Base-by-base conservation (phyloP, 2,329 filamentous ascomycete species). In the Penicillium sp. region DNA sequence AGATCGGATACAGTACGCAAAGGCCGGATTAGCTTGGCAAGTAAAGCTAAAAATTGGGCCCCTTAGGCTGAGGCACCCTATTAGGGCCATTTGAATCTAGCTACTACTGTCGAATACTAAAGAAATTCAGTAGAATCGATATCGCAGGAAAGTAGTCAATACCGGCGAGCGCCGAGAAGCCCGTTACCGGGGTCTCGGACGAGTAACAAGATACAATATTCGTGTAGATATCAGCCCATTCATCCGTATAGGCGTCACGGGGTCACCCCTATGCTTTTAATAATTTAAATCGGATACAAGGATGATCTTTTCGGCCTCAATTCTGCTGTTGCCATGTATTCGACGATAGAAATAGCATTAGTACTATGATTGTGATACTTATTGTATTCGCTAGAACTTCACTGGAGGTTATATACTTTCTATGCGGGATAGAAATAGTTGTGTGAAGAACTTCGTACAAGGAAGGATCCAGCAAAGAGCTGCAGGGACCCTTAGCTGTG, bases 391-490 rank as follows among this genome's bases (percentile, higher is more conserved):
- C 22, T 22, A 22, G 2, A 22, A 22, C 22, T 22, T 4, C 22
- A 22, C 22, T 22, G 22, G 22, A 22, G 22, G 2, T 22, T 22
- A 22, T 22, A 22, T 22, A 22, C 4, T 22, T 22, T 22, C 22
- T 22, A 22, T 22, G 22, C 22, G 22, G 22, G 22, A 22, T 22
- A 22, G 22, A 22, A 22, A 3, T 2, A 22, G 22, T 2, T 22
- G 4, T 22, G 77, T 86, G 36, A 83, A 86, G 67, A 80, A 85
- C 68, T 80, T 85, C 72, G 80, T 78, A 3, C 77, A 82, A 26
- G 74, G n/a, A n/a, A n/a, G n/a, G 79, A 2, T 69, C 86, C 55
- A 76, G 79, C 50, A 85, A 84, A 68, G 82, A 84, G 49, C 76
- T 85, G 22, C 80, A 78, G 7, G 58, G 68, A 17, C 78, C 22